These are phyloP conservation scores for Aspergillus clavatus DNA, from an alignment of 2,329 filamentous ascomycete species.

Conservation along the genomic window DNA sequence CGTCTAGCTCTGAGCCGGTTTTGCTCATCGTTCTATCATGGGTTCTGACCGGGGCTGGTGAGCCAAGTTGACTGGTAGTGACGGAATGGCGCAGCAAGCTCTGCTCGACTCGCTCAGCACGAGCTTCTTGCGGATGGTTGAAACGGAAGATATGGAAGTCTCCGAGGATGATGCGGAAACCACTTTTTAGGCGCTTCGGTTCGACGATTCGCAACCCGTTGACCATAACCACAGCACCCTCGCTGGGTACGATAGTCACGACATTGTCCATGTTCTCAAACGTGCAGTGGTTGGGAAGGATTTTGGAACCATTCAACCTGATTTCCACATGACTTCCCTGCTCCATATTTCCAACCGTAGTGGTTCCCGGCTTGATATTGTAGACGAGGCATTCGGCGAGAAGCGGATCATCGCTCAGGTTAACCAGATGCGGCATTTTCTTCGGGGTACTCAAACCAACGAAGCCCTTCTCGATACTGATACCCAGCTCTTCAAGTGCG, in stretches of 20 bases:
- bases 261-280: constrained; percentile 92
- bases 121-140: constrained; percentile 94
- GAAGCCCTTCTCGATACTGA: constrained; percentile 98
- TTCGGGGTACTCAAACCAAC: constrained; percentile 93
- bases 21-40: constrained; percentile 81
- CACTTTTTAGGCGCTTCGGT: constrained; percentile 79
- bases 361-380: constrained; percentile 92
- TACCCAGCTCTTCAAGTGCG: constrained; percentile 90
- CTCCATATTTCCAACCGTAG: constrained; percentile 90
- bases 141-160: constrained; percentile 99
- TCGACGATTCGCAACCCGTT: constrained; percentile 88
- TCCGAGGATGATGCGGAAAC: constrained; percentile 89
- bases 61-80: constrained; percentile 58
- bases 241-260: constrained; percentile 83
- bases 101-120: constrained; percentile 83
- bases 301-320: constrained; percentile 86
- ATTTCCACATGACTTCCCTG: constrained; percentile 81
- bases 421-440: constrained; percentile 98
- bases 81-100: constrained; percentile 82
- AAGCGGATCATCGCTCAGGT: constrained; percentile 89
- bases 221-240: constrained; percentile 96
- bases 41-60: constrained; percentile 57
- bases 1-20: constrained; percentile 69
- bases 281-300: constrained; percentile 84
- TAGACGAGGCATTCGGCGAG: constrained; percentile 95